Conservation (phyloP, 2,329 filamentous ascomycete genomes). For the Thermochaetoides dissita region DNA sequence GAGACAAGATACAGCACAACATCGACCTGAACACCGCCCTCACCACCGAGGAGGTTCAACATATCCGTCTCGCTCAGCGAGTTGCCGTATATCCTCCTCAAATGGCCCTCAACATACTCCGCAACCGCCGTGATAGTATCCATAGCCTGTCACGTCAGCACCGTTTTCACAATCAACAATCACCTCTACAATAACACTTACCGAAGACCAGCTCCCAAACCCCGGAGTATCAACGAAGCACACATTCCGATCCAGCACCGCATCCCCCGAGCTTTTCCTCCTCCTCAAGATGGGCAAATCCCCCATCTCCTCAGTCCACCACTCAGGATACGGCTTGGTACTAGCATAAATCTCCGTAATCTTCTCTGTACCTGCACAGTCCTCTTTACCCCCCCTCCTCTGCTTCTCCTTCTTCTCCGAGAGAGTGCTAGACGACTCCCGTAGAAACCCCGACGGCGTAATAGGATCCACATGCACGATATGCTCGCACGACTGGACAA, state of each 20-base stretch:
- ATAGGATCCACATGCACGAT: slow-evolving; percentile 83
- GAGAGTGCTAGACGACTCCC: slow-evolving; percentile 1
- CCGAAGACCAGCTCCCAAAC: slow-evolving; percentile 38
- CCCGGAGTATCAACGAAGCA: slow-evolving; percentile 83
- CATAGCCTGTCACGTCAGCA: slow-evolving; percentile 26
- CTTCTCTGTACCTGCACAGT: slow-evolving; percentile 13
- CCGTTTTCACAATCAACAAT: slow-evolving; percentile 2
- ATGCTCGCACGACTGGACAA: slow-evolving; percentile 75
- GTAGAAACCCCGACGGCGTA: slow-evolving; percentile 17
- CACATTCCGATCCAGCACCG: slow-evolving; percentile 76
- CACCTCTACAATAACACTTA: slow-evolving; percentile 22
- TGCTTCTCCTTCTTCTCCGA: slow-evolving; percentile 7
- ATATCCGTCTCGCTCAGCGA: slow-evolving; percentile 61
- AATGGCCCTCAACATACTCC: slow-evolving; percentile 58
- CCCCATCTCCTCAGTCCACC: slow-evolving; percentile 67
- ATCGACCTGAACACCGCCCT: slow-evolving; percentile 73
- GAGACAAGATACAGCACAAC: slow-evolving; percentile 70
- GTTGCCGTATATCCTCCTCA: slow-evolving; percentile 49
- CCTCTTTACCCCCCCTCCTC: neutral
- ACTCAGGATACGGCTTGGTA: slow-evolving; percentile 71
- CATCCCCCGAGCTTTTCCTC: slow-evolving; percentile 59
- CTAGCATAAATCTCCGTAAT: slow-evolving; percentile 63
- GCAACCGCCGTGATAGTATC: slow-evolving; percentile 46
- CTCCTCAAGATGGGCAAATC: slow-evolving; percentile 42
- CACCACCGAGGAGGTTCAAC: slow-evolving; percentile 62